phyloP scores from a whole-genome alignment of 257 asterid genomes.

The Knoxia roxburghii region DNA sequence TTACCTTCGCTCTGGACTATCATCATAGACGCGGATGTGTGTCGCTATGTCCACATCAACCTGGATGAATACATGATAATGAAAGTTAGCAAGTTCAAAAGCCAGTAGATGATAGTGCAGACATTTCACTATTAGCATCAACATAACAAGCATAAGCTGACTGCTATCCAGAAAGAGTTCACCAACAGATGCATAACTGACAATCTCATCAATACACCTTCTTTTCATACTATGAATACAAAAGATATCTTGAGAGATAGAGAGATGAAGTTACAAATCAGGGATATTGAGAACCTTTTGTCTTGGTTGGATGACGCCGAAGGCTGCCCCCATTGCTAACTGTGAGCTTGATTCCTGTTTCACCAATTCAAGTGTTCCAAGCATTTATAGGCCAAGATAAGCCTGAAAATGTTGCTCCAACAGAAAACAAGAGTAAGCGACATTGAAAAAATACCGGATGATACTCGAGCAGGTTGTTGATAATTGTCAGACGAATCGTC shows the following conservation, averaged over 20 bases:
- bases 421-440: slow-evolving; percentile 1
- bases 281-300: slow-evolving; percentile 40
- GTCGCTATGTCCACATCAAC: slow-evolving; percentile 74
- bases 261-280: slow-evolving; percentile 5
- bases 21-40: slow-evolving; percentile 53
- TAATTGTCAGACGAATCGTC: slow-evolving; percentile 95
- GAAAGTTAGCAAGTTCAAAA: background rate
- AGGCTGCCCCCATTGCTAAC: slow-evolving; percentile 91
- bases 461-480: slow-evolving; percentile 81
- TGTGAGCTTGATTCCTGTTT: slow-evolving; percentile 83
- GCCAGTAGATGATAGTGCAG: background rate
- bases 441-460: slow-evolving; percentile 66
- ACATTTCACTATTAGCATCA: background rate
- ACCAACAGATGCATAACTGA: too few species aligned
- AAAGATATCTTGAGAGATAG: background rate
- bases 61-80: slow-evolving; percentile 26
- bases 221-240: too few species aligned
- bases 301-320: slow-evolving; percentile 57
- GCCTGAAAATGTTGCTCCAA: slow-evolving; percentile 8
- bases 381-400: slow-evolving; percentile 15
- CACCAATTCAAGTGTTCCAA: slow-evolving; percentile 16
- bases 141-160: background rate
- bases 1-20: slow-evolving; percentile 50
- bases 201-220: background rate
- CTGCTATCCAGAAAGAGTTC: background rate